Evolutionary conservation across 768 basidiomycete species (phyloP).

Genomic region (Russula abietina): DNA sequence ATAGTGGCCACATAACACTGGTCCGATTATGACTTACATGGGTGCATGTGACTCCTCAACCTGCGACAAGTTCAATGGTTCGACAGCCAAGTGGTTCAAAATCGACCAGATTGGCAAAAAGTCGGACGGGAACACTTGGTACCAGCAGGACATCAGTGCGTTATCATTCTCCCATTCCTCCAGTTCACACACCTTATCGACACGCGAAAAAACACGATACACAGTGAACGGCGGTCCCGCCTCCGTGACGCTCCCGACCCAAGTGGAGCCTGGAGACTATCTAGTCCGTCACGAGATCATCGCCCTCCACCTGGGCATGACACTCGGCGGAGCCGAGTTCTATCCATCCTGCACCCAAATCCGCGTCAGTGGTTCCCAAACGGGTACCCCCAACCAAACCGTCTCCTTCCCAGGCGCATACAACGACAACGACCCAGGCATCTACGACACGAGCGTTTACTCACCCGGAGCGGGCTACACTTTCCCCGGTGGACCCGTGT

Average conservation of each 20-base stretch:
- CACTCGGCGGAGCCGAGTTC: slow-evolving; percentile 65
- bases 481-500: slow-evolving; percentile 23
- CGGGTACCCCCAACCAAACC: slow-evolving; percentile 48
- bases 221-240: slow-evolving; percentile 27
- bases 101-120: slow-evolving; percentile 31
- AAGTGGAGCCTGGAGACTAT: slow-evolving; percentile 63
- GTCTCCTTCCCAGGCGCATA: slow-evolving; percentile 72
- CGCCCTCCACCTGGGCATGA: slow-evolving; percentile 60
- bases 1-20: slow-evolving; percentile 55
- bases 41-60: slow-evolving; percentile 48
- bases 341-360: slow-evolving; percentile 66
- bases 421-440: slow-evolving; percentile 62
- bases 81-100: slow-evolving; percentile 70
- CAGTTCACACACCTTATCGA: not conserved
- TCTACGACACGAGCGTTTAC: slow-evolving; percentile 46
- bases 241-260: slow-evolving; percentile 33
- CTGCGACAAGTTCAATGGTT: slow-evolving; percentile 57
- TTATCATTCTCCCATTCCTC: slow-evolving; percentile 6
- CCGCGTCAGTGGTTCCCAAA: slow-evolving; percentile 47
- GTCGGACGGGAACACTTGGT: slow-evolving; percentile 28
- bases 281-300: slow-evolving; percentile 77
- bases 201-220: not conserved
- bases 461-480: not conserved
- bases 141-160: slow-evolving; percentile 31
- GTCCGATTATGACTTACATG: slow-evolving; percentile 73